These are phyloP conservation scores for Globisporangium cederbergense DNA, from an alignment of 352 stramenopile species.

Conservation along the genomic window DNA sequence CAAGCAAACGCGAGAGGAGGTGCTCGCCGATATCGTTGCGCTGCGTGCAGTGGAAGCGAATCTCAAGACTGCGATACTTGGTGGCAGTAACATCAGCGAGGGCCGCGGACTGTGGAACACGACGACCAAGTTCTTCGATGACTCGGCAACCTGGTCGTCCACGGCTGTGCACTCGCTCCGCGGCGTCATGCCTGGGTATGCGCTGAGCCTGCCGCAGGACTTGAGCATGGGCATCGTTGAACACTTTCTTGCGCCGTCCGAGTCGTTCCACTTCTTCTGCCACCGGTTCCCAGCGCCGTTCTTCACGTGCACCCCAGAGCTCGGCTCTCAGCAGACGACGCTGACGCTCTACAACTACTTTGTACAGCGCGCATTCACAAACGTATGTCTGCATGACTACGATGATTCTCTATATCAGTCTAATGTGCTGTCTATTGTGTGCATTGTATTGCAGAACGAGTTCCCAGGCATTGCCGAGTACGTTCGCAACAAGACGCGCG, in stretches of 20 bases:
- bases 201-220: constrained; percentile 33
- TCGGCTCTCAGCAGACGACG: constrained; percentile 20
- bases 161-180: constrained; percentile 46
- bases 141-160: constrained; percentile 24
- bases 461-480: constrained; percentile 69
- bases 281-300: constrained; percentile 53
- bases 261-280: constrained; percentile 78
- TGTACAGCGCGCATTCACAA: constrained; percentile 59
- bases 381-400: constrained; percentile 31
- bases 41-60: constrained; percentile 24
- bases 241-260: constrained; percentile 63
- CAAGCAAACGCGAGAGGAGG: constrained; percentile 32
- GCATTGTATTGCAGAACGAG: constrained; percentile 43
- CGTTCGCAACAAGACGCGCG: constrained; percentile 72
- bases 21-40: constrained; percentile 37
- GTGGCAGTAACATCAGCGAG: constrained; percentile 26
- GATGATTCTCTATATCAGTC: no score
- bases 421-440: not conserved
- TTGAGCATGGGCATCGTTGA: constrained; percentile 59
- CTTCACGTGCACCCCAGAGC: constrained; percentile 40
- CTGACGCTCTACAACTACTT: constrained; percentile 78
- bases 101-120: constrained; percentile 62
- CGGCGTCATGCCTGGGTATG: constrained; percentile 55
- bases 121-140: constrained; percentile 53
- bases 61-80: constrained; percentile 44